Conservation (phyloP, 1,139 yeast genomes). For the Geotrichum siamense region DNA sequence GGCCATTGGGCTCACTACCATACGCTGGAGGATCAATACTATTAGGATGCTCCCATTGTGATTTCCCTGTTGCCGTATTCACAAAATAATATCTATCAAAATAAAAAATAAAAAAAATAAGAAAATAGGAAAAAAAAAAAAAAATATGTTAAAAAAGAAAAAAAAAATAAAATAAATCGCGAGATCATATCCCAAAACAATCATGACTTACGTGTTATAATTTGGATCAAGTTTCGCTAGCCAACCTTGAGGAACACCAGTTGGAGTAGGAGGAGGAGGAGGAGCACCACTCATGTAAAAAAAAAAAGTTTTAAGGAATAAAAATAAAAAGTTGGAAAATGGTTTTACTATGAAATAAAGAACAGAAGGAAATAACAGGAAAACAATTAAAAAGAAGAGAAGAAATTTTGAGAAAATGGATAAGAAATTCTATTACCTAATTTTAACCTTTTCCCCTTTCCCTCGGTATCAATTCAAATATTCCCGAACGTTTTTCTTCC, state of each 20-base stretch:
- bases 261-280: conserved; percentile 29
- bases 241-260: conserved; percentile 76
- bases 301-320: too few relatives aligned
- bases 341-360: too few relatives aligned
- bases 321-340: too few relatives aligned
- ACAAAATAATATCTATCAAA: conserved; percentile 46
- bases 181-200: background rate
- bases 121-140: too few relatives aligned
- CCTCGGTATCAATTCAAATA: too few relatives aligned
- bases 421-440: too few relatives aligned
- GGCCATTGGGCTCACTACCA: conserved; percentile 15
- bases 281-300: background rate
- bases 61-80: conserved; percentile 57
- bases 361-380: too few relatives aligned
- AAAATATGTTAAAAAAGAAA: background rate
- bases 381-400: too few relatives aligned
- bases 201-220: conserved; percentile 46
- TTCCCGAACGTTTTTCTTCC: too few relatives aligned
- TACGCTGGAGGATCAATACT: conserved; percentile 39
- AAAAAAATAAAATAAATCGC: background rate
- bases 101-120: background rate
- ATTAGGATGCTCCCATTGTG: conserved; percentile 86
- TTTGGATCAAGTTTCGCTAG: conserved; percentile 76
- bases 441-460: too few relatives aligned
- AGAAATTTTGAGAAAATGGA: too few relatives aligned